Conservation (phyloP, 352 stramenopile species). For the Phytophthora sp. region DNA sequence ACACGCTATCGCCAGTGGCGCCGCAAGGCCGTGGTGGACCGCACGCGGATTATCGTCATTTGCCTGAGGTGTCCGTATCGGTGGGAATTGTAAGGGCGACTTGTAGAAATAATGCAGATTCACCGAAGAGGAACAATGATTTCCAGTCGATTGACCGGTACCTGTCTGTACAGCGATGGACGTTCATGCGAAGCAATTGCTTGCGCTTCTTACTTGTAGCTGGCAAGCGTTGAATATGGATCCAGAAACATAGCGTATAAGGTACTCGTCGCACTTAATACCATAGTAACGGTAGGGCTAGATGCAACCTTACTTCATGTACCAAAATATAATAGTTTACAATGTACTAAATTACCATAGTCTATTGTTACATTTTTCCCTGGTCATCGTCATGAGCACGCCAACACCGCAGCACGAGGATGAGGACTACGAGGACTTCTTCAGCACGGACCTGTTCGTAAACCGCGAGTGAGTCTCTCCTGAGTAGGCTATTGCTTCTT, state of each 20-base stretch:
- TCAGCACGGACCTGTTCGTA: slow-evolving; percentile 61
- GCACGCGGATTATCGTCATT: slow-evolving; percentile 83
- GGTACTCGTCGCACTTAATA: slow-evolving; percentile 9
- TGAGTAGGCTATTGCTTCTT: neutral
- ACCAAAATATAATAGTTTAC: too few relatives aligned
- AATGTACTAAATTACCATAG: too few relatives aligned
- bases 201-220: too few relatives aligned
- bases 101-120: too few relatives aligned
- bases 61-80: slow-evolving; percentile 77
- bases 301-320: too few relatives aligned
- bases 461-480: slow-evolving; percentile 53
- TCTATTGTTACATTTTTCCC: too few relatives aligned
- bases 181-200: too few relatives aligned
- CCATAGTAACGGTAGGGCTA: neutral
- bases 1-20: slow-evolving; percentile 85
- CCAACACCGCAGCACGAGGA: slow-evolving; percentile 4
- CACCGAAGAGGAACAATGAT: too few relatives aligned
- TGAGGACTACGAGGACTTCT: slow-evolving; percentile 57
- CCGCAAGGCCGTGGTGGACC: slow-evolving; percentile 85
- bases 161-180: too few relatives aligned
- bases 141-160: too few relatives aligned
- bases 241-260: neutral
- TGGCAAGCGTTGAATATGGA: slow-evolving; percentile 2
- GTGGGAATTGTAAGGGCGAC: slow-evolving; percentile 69
- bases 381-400: slow-evolving; percentile 17